These are phyloP conservation scores for Coniochaeta sp. DNA, from an alignment of 2,329 filamentous ascomycete species.

Conservation along the genomic window DNA sequence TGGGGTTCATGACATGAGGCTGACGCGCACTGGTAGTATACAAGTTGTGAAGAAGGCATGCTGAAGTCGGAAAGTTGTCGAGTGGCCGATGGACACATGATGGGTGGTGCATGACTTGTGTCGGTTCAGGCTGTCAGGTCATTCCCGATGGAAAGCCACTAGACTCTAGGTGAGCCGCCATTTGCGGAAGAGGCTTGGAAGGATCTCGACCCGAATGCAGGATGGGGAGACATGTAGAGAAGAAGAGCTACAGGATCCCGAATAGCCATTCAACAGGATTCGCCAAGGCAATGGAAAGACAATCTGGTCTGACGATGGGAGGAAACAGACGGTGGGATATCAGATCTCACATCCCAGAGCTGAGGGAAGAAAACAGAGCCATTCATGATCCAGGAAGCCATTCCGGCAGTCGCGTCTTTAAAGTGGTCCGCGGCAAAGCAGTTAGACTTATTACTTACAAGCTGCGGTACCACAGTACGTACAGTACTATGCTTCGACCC, in stretches of 20 bases:
- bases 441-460: no score
- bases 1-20: neutral
- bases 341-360: neutral
- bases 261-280: neutral
- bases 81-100: neutral
- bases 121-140: neutral
- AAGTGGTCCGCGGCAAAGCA: conserved; percentile 2
- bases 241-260: neutral
- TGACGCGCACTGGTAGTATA: neutral
- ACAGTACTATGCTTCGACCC: no score
- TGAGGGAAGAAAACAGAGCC: neutral
- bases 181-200: neutral
- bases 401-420: neutral
- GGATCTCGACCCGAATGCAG: neutral
- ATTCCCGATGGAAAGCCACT: neutral
- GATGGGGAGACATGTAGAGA: neutral
- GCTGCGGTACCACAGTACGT: no score
- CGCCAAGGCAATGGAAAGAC: neutral
- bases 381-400: neutral
- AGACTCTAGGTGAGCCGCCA: neutral
- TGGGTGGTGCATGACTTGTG: neutral
- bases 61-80: neutral
- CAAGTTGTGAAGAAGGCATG: neutral
- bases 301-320: neutral
- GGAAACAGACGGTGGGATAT: neutral